These are phyloP conservation scores for Beauveria brongniartii DNA, from an alignment of 2,329 filamentous ascomycete genomes.

Conservation along the genomic window DNA sequence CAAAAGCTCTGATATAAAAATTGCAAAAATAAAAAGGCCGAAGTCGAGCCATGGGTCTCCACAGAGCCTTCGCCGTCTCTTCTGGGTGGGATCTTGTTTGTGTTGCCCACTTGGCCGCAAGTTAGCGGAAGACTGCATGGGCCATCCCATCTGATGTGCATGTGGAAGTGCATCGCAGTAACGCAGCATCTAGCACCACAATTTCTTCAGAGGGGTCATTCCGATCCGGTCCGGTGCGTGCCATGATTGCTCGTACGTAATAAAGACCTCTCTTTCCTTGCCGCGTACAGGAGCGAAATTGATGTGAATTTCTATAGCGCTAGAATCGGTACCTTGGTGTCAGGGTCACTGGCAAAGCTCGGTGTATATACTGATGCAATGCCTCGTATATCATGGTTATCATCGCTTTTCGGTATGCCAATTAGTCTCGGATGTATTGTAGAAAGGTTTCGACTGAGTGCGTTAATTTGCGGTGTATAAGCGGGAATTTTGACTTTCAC, in stretches of 20 bases:
- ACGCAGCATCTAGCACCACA: background rate
- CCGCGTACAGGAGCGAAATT: too few species aligned
- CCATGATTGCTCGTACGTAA: background rate
- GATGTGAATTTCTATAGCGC: background rate
- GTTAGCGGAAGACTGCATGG: background rate
- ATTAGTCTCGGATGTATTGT: background rate
- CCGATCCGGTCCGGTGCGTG: background rate
- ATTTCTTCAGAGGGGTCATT: background rate
- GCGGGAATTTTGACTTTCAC: background rate
- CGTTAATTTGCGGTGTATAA: background rate
- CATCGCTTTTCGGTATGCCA: background rate
- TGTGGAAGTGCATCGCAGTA: background rate
- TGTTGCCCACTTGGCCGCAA: background rate
- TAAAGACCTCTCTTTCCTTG: too few species aligned
- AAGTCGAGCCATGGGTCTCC: constrained; percentile 11
- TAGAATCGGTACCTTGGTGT: background rate
- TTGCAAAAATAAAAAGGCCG: constrained; percentile 10
- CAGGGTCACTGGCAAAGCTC: too few species aligned
- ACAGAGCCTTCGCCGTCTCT: background rate
- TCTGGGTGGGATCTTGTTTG: background rate
- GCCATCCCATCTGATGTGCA: background rate
- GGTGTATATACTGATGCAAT: background rate
- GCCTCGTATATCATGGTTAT: background rate
- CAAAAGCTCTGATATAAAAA: background rate
- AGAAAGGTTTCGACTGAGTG: too few species aligned